A percentile compares a stretch with the other conserved stretches of the same genome.
Conservation (phyloP, 805 yeast genomes). For the Hanseniaspora valbyensis region DNA sequence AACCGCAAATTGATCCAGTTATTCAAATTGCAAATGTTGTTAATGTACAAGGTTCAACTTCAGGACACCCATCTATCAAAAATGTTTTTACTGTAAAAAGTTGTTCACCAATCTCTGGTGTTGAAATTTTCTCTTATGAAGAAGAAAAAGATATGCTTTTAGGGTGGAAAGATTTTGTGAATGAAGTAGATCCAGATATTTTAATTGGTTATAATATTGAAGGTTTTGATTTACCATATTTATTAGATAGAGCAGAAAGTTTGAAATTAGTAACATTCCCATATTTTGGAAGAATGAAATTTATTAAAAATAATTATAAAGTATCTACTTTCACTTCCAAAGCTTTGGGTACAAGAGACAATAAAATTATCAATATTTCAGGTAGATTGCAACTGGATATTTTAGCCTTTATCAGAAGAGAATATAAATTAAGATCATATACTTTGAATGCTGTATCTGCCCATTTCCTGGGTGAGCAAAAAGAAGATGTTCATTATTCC, state of each 20-base stretch:
- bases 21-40: constrained; percentile 96
- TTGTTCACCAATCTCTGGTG: constrained; percentile 88
- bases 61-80: constrained; percentile 76
- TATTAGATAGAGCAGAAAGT: constrained; percentile 75
- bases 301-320: constrained; percentile 62
- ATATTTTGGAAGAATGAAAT: constrained; percentile 66
- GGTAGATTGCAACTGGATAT: constrained; percentile 93
- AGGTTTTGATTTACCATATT: constrained; percentile 89
- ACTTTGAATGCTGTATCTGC: constrained; percentile 93
- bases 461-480: constrained; percentile 85
- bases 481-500: constrained; percentile 96
- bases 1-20: constrained; percentile 83
- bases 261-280: constrained; percentile 60
- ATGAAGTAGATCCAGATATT: constrained; percentile 84
- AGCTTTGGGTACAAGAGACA: constrained; percentile 93
- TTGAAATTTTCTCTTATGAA: constrained; percentile 67
- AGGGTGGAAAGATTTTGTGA: constrained; percentile 79
- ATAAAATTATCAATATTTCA: constrained; percentile 81
- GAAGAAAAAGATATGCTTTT: constrained; percentile 72
- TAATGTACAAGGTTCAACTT: constrained; percentile 55
- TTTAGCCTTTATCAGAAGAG: constrained; percentile 86
- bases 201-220: constrained; percentile 92
- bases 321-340: constrained; percentile 81
- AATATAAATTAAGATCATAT: constrained; percentile 86
- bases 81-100: constrained; percentile 89